These are phyloP conservation scores for Micractinium conductrix DNA, from an alignment of 139 green algal genomes.

Conservation along the genomic window DNA sequence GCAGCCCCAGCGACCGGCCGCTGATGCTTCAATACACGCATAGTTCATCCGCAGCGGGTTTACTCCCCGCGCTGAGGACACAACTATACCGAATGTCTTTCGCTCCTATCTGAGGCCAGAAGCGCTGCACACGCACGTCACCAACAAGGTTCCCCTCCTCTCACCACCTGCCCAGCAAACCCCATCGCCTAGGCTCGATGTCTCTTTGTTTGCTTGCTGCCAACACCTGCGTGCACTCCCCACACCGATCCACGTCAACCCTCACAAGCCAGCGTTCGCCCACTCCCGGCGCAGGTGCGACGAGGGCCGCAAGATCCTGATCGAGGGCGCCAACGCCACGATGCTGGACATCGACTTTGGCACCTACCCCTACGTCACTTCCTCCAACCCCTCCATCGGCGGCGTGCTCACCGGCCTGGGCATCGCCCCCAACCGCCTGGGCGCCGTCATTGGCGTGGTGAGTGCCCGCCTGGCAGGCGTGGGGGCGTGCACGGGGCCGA, in stretches of 20 bases:
- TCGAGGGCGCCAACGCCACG: slow-evolving; percentile 99
- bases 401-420: slow-evolving; percentile 94
- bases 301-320: slow-evolving; percentile 88
- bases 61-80: slow-evolving; percentile 33
- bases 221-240: neutral
- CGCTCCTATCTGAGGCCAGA: slow-evolving; percentile 27
- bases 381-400: slow-evolving; percentile 95
- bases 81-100: slow-evolving; percentile 10
- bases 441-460: slow-evolving; percentile 94
- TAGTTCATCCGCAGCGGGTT: slow-evolving; percentile 35
- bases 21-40: slow-evolving; percentile 19
- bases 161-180: neutral
- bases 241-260: no score
- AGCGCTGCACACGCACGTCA: neutral
- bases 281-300: slow-evolving; percentile 34
- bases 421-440: slow-evolving; percentile 88
- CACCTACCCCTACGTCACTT: slow-evolving; percentile 99
- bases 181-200: no score
- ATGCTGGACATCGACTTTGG: slow-evolving; percentile 99
- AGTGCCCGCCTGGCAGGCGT: slow-evolving; percentile 30
- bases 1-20: no score
- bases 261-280: no score
- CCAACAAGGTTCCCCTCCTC: neutral
- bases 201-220: no score
- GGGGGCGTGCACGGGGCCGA: neutral